Conservation (phyloP, 2,329 filamentous ascomycete genomes). For the Fusarium hostae region DNA sequence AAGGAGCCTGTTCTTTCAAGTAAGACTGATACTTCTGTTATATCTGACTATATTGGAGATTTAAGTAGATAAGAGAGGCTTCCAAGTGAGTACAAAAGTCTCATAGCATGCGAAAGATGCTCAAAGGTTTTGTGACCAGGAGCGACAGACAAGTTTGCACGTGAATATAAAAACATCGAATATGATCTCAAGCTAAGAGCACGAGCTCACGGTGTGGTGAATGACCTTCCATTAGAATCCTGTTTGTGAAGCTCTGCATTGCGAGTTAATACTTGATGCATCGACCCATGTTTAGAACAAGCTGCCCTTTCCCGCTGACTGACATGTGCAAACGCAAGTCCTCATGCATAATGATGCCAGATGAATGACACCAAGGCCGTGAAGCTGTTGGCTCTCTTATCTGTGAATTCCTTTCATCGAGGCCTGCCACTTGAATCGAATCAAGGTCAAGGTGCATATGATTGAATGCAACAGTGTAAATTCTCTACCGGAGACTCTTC, state of each 20-base stretch:
- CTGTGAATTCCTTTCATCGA: not conserved
- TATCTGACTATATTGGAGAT: not conserved
- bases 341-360: not conserved
- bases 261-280: not conserved
- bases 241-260: not conserved
- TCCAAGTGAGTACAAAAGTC: not conserved
- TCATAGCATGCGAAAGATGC: not conserved
- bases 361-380: slow-evolving; percentile 1
- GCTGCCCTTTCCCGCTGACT: not conserved
- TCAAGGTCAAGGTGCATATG: not conserved
- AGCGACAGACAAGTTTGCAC: not conserved
- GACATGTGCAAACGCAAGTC: not conserved
- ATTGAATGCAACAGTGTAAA: not conserved
- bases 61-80: not conserved
- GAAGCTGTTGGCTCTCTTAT: not conserved
- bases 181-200: not conserved
- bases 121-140: not conserved
- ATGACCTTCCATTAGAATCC: not conserved
- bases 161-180: not conserved
- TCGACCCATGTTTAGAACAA: not conserved
- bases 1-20: not conserved
- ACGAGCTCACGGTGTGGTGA: not conserved
- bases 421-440: not conserved
- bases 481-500: not conserved
- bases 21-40: not conserved